Base-by-base conservation (phyloP, 352 stramenopile species). In the Salisapilia sapeloensis region DNA sequence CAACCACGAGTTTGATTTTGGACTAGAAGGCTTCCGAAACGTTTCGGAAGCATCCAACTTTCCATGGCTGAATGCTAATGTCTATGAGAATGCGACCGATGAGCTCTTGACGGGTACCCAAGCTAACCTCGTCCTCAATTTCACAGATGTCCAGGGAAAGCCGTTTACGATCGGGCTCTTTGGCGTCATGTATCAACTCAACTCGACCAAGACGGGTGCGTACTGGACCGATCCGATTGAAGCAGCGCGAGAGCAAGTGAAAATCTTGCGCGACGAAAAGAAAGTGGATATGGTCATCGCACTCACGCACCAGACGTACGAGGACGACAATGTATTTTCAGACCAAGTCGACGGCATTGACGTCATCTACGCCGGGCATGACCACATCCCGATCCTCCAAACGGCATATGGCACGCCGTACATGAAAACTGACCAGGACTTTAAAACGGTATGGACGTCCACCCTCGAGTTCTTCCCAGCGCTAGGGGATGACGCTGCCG, bases 1-100 rank as follows among this genome's bases (percentile, higher is more conserved):
- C 14, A 82, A 85, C 58, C 65, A 82, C 49, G 69, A 85, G 39
- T 85, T 82, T 30, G 69, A 85, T 36, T 85, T 77, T 35, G 69
- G 69, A 12, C 48, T 85, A 25, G 69, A 85, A 6, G 70, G 53
- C 24, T 82, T 85, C 37, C 39, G 69, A 21, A 85, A 85, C 43
- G 69, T 82, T 16, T 60, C 60, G 22, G 21, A 23, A 10, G 48
- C 51, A 10, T 61, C 55, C 41, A 60, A 70, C 28, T 85, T 85
- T 31, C 46, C 52, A 23, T 84, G 69, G 65, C 44, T 84, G 6
- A 84, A 84, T 42, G 64, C 64, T 29, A 84, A 84, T 41, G 70
- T 54, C 46, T 81, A 61, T 34, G 69, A 85, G 45, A 34, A 48
- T 27, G 31, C 19, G 4, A 78, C 51, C 8, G 33, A 37, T 4